Evolutionary conservation across 495 filamentous ascomycete species (phyloP), one percentile per base, ranked within the genome.

Genomic region (Xylaria nigripes): DNA sequence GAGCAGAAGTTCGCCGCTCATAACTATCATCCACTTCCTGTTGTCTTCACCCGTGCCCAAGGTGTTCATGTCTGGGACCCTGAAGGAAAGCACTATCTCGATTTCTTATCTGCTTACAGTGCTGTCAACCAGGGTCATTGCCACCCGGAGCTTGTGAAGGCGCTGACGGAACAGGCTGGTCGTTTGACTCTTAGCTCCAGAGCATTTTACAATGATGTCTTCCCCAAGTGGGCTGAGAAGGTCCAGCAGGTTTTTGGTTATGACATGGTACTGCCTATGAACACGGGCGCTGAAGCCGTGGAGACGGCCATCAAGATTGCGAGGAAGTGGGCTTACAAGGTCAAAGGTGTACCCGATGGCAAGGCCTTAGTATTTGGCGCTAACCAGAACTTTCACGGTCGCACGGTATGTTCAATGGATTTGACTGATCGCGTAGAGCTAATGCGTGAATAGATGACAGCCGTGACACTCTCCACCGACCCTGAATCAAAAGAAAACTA

Each of bases 191-290:
- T 99, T 56, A 96, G 90, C 69, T 95, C 90, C 46, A 84, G 93
- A 48, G 93, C 93, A 25, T 99, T 99, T 75, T 86, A 97, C 76
- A 99, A 99, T 68, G 93, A 99, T 76, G 93, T 99, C 32, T 97
- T 99, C 75, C 93, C 93, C 38, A 81, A 86, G 46, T 99, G 96
- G 76, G 91, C 93, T 40, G 82, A 96, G 71, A 94, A 90, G 69
- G 86, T 96, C 48, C 92, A 88, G 58, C 66, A 81, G 49, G 70
- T 76, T 61, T 96, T 96, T 65, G 92, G 89, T 43, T 99, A 91
- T 70, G 94, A 97, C 68, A 99, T 97, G 93, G 91, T 96, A 22
- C 72, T 99, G 71, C 93, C 93, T 45, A 97, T 99, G 93, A 97
- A 97, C 74, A 99, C 93, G 8, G 93, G 93, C 45, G 93, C 91